phyloP scores from a whole-genome alignment of 2,329 filamentous ascomycete species.

The Neofusicoccum cordaticola region DNA sequence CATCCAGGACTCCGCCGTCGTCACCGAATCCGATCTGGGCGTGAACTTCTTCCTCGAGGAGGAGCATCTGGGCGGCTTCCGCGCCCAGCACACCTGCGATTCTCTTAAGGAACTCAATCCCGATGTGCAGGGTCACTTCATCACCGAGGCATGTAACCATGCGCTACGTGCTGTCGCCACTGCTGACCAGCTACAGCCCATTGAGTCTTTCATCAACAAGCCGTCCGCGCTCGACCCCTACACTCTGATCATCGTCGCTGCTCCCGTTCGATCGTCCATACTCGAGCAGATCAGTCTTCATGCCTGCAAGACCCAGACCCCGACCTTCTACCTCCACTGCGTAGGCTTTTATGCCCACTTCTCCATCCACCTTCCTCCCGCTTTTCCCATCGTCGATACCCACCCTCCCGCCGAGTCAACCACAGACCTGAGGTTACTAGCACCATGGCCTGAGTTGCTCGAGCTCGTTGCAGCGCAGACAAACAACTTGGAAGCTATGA shows the following conservation, averaged over 20 bases:
- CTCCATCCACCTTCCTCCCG: slow-evolving; percentile 70
- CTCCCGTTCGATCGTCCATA: slow-evolving; percentile 55
- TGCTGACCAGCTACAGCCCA: slow-evolving; percentile 32
- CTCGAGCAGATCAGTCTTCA: slow-evolving; percentile 52
- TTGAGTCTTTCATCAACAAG: slow-evolving; percentile 44
- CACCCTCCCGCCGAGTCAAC: slow-evolving; percentile 86
- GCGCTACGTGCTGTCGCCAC: too few species aligned
- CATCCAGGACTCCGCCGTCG: slow-evolving; percentile 75
- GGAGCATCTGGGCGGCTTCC: slow-evolving; percentile 68
- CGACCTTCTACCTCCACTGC: slow-evolving; percentile 81
- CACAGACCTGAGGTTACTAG: slow-evolving; percentile 77
- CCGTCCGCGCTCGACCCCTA: slow-evolving; percentile 46
- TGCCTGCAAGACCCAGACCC: slow-evolving; percentile 59
- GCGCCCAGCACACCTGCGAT: slow-evolving; percentile 74
- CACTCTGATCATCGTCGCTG: slow-evolving; percentile 60
- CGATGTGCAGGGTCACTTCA: slow-evolving; percentile 76
- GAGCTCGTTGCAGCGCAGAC: slow-evolving; percentile 67
- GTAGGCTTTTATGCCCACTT: slow-evolving; percentile 90
- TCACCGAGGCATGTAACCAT: slow-evolving; percentile 49
- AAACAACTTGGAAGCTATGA: slow-evolving; percentile 64
- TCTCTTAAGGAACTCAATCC: slow-evolving; percentile 86
- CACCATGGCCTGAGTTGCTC: slow-evolving; percentile 79
- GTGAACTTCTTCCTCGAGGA: slow-evolving; percentile 97
- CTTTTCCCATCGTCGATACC: slow-evolving; percentile 91
- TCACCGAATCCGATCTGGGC: slow-evolving; percentile 80